Base-by-base conservation (phyloP, 352 stramenopile genomes). In the Pythium utonaiense region DNA sequence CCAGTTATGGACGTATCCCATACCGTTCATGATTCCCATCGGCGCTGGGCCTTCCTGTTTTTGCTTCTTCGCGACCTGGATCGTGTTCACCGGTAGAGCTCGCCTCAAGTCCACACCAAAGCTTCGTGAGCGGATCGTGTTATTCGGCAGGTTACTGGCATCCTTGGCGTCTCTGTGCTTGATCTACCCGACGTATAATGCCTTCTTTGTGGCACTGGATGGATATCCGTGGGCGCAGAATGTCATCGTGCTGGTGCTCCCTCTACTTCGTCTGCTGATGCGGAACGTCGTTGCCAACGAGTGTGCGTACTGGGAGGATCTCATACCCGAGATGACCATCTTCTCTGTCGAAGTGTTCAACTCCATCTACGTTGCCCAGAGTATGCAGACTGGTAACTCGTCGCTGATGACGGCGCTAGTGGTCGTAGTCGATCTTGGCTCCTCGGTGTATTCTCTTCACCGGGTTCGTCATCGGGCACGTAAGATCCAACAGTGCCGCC, bases 291-390 rank as follows among this genome's bases (percentile, higher is more conserved):
- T 72, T 5, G 67, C 67, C 5, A 60, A 60, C 22, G 51, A 53
- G 1, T 66, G 27, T 0, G 41, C 41, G 0, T 61, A 69, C 5
- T 51, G 71, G 24, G 61, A 69, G 51, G 67, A 78, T 33, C 64
- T 66, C 19, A 24, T 78, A 3, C 67, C 67, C 1, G 49, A 70
- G 8, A 64, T 64, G 3, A 49, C 63, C 6, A 60, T 78, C 4
- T 71, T 75, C 34, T 66, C 69, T 0, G 71, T 78, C 25, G 67
- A 78, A 27, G 67, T 78, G 0, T 78, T 71, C 24, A 73, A 74
- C 22, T 56, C 64, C 13, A 27, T 78, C 3, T 75, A 74, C 42
- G 53, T 69, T 9, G 52, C 59, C 0, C 63, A 49, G 0, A 72
- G 64, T 21, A 74, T 78, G 64, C 64, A 78, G 27, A 57, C 28